Evolutionary conservation across 306 rosid species (phyloP).

Genomic region (Macrotyloma uniflorum): DNA sequence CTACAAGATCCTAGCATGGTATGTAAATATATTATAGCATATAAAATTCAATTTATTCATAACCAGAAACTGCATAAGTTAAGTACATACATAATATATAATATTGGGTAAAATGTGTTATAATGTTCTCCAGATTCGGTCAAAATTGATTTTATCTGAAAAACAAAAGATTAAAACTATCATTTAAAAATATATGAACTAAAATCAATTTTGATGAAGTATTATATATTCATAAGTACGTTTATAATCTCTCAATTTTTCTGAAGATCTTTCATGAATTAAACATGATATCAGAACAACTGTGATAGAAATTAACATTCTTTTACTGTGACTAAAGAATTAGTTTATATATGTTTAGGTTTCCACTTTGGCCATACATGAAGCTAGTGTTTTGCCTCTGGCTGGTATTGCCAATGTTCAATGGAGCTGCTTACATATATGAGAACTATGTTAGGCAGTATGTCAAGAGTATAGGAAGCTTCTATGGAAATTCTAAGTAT

Average conservation of each 20-base stretch:
- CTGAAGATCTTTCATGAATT: not conserved
- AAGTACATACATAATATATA: too few species aligned
- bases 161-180: not conserved
- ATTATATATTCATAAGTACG: too few species aligned
- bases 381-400: conserved; percentile 73
- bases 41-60: not conserved
- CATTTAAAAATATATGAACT: not conserved
- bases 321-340: not conserved
- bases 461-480: not conserved
- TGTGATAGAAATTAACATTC: too few species aligned
- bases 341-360: conserved; percentile 33
- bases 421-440: conserved; percentile 76
- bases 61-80: too few species aligned
- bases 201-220: too few species aligned
- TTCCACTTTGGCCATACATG: conserved; percentile 76
- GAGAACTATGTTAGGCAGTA: conserved; percentile 39
- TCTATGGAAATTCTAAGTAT: conserved; percentile 35
- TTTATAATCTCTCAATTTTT: not conserved
- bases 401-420: conserved; percentile 78
- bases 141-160: not conserved
- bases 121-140: not conserved
- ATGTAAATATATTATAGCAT: conserved; percentile 14
- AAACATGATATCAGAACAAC: not conserved
- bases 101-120: not conserved
- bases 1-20: conserved; percentile 66